phyloP scores from a whole-genome alignment of 2,329 filamentous ascomycete genomes.

The Neonectria sp. region DNA sequence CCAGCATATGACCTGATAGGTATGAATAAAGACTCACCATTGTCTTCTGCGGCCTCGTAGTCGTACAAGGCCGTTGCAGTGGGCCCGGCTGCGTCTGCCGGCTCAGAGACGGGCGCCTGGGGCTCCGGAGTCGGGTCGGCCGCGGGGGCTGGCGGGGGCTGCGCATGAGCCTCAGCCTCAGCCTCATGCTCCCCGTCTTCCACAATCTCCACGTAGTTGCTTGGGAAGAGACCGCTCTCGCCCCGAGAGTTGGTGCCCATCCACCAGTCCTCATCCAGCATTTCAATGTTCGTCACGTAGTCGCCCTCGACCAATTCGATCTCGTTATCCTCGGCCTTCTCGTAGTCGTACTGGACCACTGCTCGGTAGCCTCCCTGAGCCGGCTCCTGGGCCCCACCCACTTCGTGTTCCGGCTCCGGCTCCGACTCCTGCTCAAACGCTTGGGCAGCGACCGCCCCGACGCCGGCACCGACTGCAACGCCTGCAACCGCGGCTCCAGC shows the following conservation, averaged over 20 bases:
- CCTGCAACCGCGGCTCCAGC: conserved; percentile 69
- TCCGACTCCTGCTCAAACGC: conserved; percentile 52
- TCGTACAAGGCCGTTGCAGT: conserved; percentile 93
- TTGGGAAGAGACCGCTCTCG: conserved; percentile 92
- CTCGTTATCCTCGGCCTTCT: conserved; percentile 98
- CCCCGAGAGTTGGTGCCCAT: conserved; percentile 90
- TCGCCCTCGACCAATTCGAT: conserved; percentile 92
- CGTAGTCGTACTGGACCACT: conserved; percentile 93
- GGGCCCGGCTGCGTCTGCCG: conserved; percentile 63
- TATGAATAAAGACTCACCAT: conserved; percentile 66
- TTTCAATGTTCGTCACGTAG: conserved; percentile 91
- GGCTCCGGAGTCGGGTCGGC: conserved; percentile 51
- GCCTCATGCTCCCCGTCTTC: conserved; percentile 74
- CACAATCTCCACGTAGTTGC: conserved; percentile 94
- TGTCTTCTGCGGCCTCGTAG: conserved; percentile 97
- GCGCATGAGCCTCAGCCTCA: conserved; percentile 50
- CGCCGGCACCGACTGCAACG: conserved; percentile 43
- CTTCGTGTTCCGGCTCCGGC: conserved; percentile 44
- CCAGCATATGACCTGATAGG: not conserved
- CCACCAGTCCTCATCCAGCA: conserved; percentile 99
- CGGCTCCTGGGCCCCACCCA: conserved; percentile 28
- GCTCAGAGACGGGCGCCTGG: conserved; percentile 54
- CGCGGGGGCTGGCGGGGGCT: conserved; percentile 52
- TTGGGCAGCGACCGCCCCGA: conserved; percentile 39
- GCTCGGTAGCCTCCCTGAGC: conserved; percentile 77